A percentile compares a stretch with the other conserved stretches of the same genome.
Evolutionary conservation across 2,329 filamentous ascomycete genomes (phyloP).

Genomic region (Lachnellula arida): DNA sequence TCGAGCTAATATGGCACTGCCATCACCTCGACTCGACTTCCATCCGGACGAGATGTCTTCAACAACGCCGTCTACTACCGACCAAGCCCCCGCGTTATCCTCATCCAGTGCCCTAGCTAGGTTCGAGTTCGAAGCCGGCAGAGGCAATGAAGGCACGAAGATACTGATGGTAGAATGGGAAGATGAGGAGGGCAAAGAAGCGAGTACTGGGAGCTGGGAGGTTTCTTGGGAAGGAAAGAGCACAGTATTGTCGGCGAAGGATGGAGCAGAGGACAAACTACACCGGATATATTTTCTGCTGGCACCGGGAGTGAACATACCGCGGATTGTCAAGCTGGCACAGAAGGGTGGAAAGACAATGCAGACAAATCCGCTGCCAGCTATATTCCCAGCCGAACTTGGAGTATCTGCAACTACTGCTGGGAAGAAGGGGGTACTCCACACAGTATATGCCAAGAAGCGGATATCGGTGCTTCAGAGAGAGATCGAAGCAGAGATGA

Average conservation of each 20-base stretch:
- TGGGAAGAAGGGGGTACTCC: slow-evolving; percentile 75
- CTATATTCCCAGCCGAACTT: slow-evolving; percentile 76
- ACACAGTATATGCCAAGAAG: slow-evolving; percentile 83
- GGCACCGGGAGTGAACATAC: slow-evolving; percentile 66
- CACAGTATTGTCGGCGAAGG: slow-evolving; percentile 54
- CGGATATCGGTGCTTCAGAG: slow-evolving; percentile 67
- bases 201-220: slow-evolving; percentile 55
- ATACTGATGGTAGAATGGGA: slow-evolving; percentile 93
- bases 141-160: slow-evolving; percentile 80
- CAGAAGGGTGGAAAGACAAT: slow-evolving; percentile 41
- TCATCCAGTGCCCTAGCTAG: slow-evolving; percentile 64
- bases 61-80: slow-evolving; percentile 23
- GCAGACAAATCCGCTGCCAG: slow-evolving; percentile 74
- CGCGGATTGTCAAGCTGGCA: slow-evolving; percentile 64
- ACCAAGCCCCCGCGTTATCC: slow-evolving; percentile 42
- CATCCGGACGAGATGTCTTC: slow-evolving; percentile 23
- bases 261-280: slow-evolving; percentile 37
- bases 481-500: slow-evolving; percentile 72
- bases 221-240: slow-evolving; percentile 81
- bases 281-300: slow-evolving; percentile 74
- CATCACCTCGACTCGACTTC: slow-evolving; percentile 24
- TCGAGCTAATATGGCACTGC: slow-evolving; percentile 22
- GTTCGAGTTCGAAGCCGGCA: slow-evolving; percentile 79
- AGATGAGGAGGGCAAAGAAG: slow-evolving; percentile 46
- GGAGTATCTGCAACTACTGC: slow-evolving; percentile 60